Evolutionary conservation across 2,329 filamentous ascomycete species (phyloP), one percentile per base, ranked within the genome.

Genomic region (Coniochaeta hoffmannii): DNA sequence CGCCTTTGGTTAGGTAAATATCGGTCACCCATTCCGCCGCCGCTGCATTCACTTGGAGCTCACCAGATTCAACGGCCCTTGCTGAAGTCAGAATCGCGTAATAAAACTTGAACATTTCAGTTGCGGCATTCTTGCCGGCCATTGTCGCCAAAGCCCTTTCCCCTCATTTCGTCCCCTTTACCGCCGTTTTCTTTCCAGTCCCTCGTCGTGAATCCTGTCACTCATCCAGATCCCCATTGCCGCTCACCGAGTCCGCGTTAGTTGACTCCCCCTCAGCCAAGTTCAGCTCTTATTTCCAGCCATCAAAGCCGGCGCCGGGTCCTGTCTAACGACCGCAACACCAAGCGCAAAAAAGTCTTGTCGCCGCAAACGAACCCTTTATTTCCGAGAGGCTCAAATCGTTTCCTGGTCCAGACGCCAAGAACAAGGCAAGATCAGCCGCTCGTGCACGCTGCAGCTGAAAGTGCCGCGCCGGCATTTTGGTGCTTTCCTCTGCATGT

Each of bases 231-330:
- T 14, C 15, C 4, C 12, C 34, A 35, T 35, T 9, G 34, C 34
- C 34, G 34, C 4, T 15, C 30, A 32, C n/a, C n/a, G n/a, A n/a
- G n/a, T n/a, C n/a, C n/a, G n/a, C n/a, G n/a, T 32, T 12, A 32
- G 30, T 32, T 32, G 12, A 7, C 30, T 32, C 12, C 30, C 30
- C 7, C 7, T 32, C 12, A 32, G 30, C 12, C 30, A 7, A 32
- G n/a, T n/a, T n/a, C n/a, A 41, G 15, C 36, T 41, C 50, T 53
- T 53, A 53, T 53, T 53, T 38, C 50, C 50, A 53, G 50, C 34
- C 24, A 28, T 22, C 50, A 53, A 53, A 53, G 17, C 50, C 50
- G 50, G 17, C 9, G 12, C 28, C 28, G 36, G 36, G 36, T 22
- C 36, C 36, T 22, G 3, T 10, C 41, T 2, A 46, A 46, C 41